Evolutionary conservation across 768 basidiomycete species (phyloP), one percentile per base, ranked within the genome.

Genomic region (Chalciporus sphaerocephalus): DNA sequence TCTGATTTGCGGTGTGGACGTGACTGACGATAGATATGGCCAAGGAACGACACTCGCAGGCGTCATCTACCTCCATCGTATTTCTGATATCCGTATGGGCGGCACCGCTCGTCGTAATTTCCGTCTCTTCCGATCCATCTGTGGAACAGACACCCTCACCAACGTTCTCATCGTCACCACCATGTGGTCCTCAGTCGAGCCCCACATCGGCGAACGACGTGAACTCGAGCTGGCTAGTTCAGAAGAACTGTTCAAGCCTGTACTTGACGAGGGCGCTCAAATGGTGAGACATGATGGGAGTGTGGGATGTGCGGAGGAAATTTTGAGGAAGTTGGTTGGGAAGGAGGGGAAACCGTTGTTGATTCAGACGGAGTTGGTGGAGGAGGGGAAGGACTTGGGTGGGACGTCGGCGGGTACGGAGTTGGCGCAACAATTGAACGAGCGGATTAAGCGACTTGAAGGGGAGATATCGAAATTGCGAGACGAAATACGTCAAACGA

Each of bases 331-430:
- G 16, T 56, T 80, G 37, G 42, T 75, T 5, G 50, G 56, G 27
- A 70, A 67, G n/a, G 51, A 55, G 11, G 69, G 76, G 0, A 38
- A 64, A 5, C 57, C 71, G 1, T 61, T 79, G 5, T 69, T 66
- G 17, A 76, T 81, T 35, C 78, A 79, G 49, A 54, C 61, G 10
- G 78, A 81, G 49, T 61, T 79, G 2, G 72, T 78, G 7, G 69
- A 71, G 36, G 60, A 72, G 42, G 59, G 68, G 7, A 68, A 68
- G 27, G 63, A 70, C 25, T 67, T 79, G 17, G 59, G 67, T 2
- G 60, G 78, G 36, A 78, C 79, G 0, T 61, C 61, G 2, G 78
- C 77, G 1, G 76, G 76, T 2, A 61, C 56, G 13, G 78, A 78
- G 48, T 62, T 80, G 7, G 68, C 67, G 41, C 63, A 67, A 13